phyloP scores from a whole-genome alignment of 2,329 filamentous ascomycete species.

The Colletotrichum brevisporum region DNA sequence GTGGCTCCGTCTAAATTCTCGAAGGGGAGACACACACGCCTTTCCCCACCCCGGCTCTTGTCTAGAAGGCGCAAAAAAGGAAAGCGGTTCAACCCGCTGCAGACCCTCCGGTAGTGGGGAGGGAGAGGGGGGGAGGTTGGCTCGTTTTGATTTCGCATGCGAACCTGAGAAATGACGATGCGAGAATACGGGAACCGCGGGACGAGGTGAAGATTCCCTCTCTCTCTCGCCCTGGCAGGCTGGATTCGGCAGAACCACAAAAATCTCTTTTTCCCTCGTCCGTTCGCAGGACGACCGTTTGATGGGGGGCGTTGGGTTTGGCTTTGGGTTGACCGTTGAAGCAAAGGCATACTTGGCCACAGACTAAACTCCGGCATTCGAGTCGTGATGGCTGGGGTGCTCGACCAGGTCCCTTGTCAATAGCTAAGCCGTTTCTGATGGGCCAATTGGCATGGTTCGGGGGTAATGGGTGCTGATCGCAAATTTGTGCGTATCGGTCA shows the following conservation, averaged over 20 bases:
- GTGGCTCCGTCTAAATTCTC: neutral
- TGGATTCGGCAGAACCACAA: neutral
- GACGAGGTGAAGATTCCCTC: neutral
- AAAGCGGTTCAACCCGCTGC: neutral
- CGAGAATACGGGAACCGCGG: neutral
- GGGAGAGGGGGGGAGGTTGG: too few species aligned
- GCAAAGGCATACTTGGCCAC: neutral
- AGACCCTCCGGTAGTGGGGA: neutral
- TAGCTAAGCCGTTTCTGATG: neutral
- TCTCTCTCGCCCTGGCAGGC: neutral
- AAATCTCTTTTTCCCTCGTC: neutral
- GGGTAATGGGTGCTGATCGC: constrained; percentile 7
- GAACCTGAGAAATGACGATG: neutral
- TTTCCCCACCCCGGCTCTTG: too few species aligned
- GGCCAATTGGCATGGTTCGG: neutral
- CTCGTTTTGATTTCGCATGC: neutral
- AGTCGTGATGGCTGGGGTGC: constrained; percentile 2
- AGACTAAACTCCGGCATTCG: neutral
- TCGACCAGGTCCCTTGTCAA: constrained; percentile 8
- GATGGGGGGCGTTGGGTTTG: neutral
- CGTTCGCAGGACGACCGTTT: neutral
- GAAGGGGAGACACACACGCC: too few species aligned
- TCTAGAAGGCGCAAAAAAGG: neutral
- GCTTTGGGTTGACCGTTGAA: neutral
- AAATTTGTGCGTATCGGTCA: neutral